Base-by-base conservation (phyloP, 2,329 filamentous ascomycete species). In the Fusarium annulatum region DNA sequence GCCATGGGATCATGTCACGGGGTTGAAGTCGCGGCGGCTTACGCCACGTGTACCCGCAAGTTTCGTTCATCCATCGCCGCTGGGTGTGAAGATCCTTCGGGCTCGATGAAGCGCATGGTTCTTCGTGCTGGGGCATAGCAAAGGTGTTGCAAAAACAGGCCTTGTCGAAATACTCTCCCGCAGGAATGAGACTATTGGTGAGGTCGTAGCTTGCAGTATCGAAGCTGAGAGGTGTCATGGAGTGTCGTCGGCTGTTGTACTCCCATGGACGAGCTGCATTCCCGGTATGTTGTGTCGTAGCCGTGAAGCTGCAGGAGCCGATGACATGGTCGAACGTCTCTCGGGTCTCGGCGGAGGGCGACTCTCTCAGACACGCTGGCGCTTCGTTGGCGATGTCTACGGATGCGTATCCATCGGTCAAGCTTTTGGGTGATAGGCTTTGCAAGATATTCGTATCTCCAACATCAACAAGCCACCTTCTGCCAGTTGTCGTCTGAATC, bases 211-310 rank as follows among this genome's bases (percentile, higher is more conserved):
- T 59, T 9, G 34, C 45, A 1, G 72, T 72, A 5, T 74, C 72
- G 7, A 61, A 69, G 7, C 69, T 68, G 4, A 74, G 53, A 3
- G 64, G 0, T 10, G n/a, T 30, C 42, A 74, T 74, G 0, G 68
- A 72, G 2, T 34, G 28, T 19, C 28, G 9, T 1, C 39, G 21
- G 5, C 14, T 39, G 21, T 51, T 62, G 36, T 74, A 74, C 34
- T 70, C 72, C 72, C 64, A 74, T 11, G 72, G 72, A 3, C 72
- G 68, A 39, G 39, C 69, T 9, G 68, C 23, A 18, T 74, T 74
- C 2, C 71, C 72, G 1, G 45, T 49, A 51, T 52, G 65, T 4
- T 56, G 34, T 1, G 58, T 46, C 11, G n/a, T 23, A 15, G 38
- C 36, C 3, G 68, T 66, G 59, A 74, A 74, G 26, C 42, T 41